Percentiles rank a stretch among this genome's conserved stretches.
Evolutionary conservation across 371 early-diverging fungal genomes (phyloP).

Genomic region (Neoconidiobolus thromboides): DNA sequence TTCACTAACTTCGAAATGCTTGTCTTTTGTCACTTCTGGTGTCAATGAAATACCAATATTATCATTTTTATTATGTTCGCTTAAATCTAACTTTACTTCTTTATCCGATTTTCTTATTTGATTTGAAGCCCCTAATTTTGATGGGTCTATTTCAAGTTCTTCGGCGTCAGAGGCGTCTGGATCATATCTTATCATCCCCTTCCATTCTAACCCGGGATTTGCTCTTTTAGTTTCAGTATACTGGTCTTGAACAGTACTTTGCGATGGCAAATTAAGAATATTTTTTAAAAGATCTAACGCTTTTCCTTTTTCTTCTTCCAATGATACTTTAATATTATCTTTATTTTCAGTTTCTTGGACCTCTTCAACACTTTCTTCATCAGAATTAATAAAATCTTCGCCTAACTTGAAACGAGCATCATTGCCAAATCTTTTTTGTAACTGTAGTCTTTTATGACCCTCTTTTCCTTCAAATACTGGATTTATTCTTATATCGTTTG

Average conservation of each 20-base stretch:
- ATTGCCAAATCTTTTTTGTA: neutral
- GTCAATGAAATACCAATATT: neutral
- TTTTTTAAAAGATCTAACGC: neutral
- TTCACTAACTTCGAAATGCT: neutral
- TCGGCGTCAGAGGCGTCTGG: neutral
- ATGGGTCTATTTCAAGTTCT: neutral
- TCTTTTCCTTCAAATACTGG: conserved; percentile 1
- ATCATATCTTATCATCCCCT: neutral
- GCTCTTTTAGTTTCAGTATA: neutral
- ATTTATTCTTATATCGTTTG: neutral
- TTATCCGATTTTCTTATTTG: neutral
- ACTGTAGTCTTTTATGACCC: neutral
- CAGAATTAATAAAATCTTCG: conserved; percentile 1
- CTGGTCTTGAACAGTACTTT: too few species aligned
- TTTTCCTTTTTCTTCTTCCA: neutral
- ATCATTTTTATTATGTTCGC: neutral
- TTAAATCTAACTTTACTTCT: neutral
- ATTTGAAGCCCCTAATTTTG: neutral
- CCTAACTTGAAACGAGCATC: conserved; percentile 5
- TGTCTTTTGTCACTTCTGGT: neutral
- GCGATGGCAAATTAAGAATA: neutral
- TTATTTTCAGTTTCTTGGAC: neutral
- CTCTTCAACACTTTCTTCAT: neutral
- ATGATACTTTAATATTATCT: neutral
- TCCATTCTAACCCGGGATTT: neutral